These are phyloP conservation scores for Ceratobasidium sp. DNA, from an alignment of 1,284 basidiomycete genomes.

Conservation along the genomic window DNA sequence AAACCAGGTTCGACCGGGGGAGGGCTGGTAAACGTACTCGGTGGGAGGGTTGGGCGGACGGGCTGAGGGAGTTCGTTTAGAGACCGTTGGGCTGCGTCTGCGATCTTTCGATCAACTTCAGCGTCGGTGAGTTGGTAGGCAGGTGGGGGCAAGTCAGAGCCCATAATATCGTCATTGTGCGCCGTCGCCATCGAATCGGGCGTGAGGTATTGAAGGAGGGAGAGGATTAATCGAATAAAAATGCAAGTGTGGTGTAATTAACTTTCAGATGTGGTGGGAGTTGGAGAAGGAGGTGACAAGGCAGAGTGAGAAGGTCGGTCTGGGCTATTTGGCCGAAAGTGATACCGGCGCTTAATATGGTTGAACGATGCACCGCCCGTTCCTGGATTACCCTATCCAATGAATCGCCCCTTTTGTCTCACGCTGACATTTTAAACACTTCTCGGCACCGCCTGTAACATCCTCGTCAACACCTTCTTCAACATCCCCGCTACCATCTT, in stretches of 20 bases:
- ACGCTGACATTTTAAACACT: not conserved
- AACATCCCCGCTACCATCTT: not conserved
- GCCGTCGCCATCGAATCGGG: no score
- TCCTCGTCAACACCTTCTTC: not conserved
- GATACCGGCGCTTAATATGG: slow-evolving; percentile 25
- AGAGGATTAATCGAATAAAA: slow-evolving; percentile 7
- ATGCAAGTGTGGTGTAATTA: slow-evolving; percentile 6
- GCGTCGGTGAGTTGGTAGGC: slow-evolving; percentile 48
- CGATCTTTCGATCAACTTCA: slow-evolving; percentile 47
- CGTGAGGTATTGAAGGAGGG: not conserved
- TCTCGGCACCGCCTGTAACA: not conserved
- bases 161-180: no score
- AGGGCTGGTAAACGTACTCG: slow-evolving; percentile 22
- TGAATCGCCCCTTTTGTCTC: not conserved
- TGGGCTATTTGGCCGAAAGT: slow-evolving; percentile 32
- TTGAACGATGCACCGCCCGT: slow-evolving; percentile 26
- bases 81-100: slow-evolving; percentile 43
- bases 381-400: slow-evolving; percentile 16
- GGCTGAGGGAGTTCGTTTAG: slow-evolving; percentile 24
- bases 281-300: not conserved
- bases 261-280: slow-evolving; percentile 6
- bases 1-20: not conserved
- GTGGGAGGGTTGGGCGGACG: slow-evolving; percentile 20
- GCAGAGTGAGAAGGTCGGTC: slow-evolving; percentile 34
- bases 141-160: slow-evolving; percentile 43